Conservation (phyloP, 768 basidiomycete species). For the Agaricus blazei region DNA sequence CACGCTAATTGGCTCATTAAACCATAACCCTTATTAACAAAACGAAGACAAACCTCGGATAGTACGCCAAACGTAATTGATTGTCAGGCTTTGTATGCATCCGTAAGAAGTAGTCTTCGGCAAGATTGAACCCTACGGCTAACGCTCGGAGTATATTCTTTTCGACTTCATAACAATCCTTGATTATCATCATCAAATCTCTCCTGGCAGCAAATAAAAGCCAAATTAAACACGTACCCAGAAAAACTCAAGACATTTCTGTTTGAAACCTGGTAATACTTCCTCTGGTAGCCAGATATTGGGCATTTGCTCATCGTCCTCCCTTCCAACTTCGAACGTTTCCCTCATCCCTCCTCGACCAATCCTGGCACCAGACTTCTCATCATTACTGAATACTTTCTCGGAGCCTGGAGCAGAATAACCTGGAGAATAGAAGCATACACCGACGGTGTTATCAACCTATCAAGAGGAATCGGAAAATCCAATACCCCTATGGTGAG, state of each 20-base stretch:
- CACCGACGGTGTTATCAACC: conserved; percentile 16
- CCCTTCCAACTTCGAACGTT: conserved; percentile 51
- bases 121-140: conserved; percentile 37
- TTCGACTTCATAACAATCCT: conserved; percentile 39
- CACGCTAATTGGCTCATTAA: conserved; percentile 19
- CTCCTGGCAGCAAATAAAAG: neutral
- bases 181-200: neutral
- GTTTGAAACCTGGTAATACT: conserved; percentile 47
- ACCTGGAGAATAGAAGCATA: conserved; percentile 17
- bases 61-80: conserved; percentile 54
- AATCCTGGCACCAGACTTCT: conserved; percentile 20
- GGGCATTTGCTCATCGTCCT: conserved; percentile 38
- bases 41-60: conserved; percentile 32
- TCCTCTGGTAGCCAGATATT: conserved; percentile 57
- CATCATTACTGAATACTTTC: conserved; percentile 33
- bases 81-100: conserved; percentile 43
- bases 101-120: conserved; percentile 38
- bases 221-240: conserved; percentile 27
- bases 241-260: conserved; percentile 47
- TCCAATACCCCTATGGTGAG: conserved; percentile 37
- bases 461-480: conserved; percentile 2
- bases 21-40: neutral
- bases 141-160: conserved; percentile 42
- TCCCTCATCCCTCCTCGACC: conserved; percentile 40
- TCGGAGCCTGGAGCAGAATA: conserved; percentile 36